Base-by-base conservation (phyloP, 805 yeast species). In the Danielia reshetovae region DNA sequence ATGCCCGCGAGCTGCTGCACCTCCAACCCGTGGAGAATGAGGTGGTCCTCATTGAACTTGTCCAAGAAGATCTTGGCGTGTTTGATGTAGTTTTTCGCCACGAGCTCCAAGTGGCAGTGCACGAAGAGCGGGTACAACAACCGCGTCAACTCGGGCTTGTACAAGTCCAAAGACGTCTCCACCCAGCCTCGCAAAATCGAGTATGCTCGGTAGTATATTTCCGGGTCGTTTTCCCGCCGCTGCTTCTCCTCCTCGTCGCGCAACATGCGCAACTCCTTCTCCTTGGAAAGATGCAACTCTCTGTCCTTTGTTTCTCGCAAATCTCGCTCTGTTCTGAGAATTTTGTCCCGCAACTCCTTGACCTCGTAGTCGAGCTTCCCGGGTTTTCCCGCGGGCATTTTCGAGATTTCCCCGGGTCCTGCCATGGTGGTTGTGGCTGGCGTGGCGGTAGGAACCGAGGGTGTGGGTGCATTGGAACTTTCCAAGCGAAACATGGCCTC, bases 401-500 rank as follows among this genome's bases (percentile, higher is more conserved):
- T 48, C 16, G 39, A 18, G 10, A 64, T 50, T 36, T 64, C 70
- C 9, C 43, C 49, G 1, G 72, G 65, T 18, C 49, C 55, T 2
- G 66, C 62, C 34, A 65, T 42, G 5, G 51, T 43, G 5, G 70
- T 49, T 13, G 46, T 72, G 3, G 72, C 57, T 2, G 84, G 72
- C 9, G 60, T 64, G n/a, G 68, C 68, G 11, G 77, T 65, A 1
- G 78, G 68, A 2, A 62, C 62, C 9, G 79, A 64, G 5, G 75
- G 72, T 1, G 74, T 66, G 1, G 78, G 73, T 5, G 73, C 72
- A 39, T 82, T 79, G 1, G 86, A 72, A 44, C 82, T 75, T 57
- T 93, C 99, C 42, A 88, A 77, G 42, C 98, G 75, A 32, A 93
- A 71, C 81, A 89, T 85, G 2, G 96, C 88, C 57, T 93, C 99